Base-by-base conservation (phyloP, 441 rosid species). In the Erodium moschatum region DNA sequence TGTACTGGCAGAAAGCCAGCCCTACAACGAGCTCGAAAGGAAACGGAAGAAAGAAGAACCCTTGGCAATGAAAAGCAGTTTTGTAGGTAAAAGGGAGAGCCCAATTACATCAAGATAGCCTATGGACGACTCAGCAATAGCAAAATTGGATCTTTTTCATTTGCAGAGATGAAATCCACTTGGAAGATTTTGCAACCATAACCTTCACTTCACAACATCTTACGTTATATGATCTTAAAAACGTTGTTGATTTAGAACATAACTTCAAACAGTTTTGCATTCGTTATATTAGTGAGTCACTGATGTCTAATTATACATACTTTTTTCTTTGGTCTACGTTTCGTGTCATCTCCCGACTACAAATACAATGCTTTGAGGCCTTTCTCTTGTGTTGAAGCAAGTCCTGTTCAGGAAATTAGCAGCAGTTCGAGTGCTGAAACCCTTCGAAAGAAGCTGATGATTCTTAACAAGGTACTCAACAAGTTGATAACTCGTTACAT, bases 331-430 rank as follows among this genome's bases (percentile, higher is more conserved):
- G n/a, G n/a, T n/a, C n/a, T n/a, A n/a, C n/a, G n/a, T n/a, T n/a
- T n/a, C n/a, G n/a, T n/a, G n/a, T n/a, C n/a, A n/a, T n/a, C n/a
- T n/a, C n/a, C n/a, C n/a, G n/a, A n/a, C n/a, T n/a, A n/a, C n/a
- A n/a, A n/a, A n/a, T n/a, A n/a, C n/a, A 24, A 24, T 24, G 2
- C 2, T 24, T 24, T 24, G 27, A 24, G 27, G 27, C 27, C 27
- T 24, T 24, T 24, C n/a, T n/a, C n/a, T n/a, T n/a, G n/a, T n/a
- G n/a, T n/a, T n/a, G n/a, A n/a, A n/a, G n/a, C n/a, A n/a, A 2
- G 82, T 77, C 74, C 81, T 88, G 80, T 88, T 88, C 18, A 88
- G 86, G 78, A 88, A 86, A 81, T 82, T 86, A 1, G 90, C 70
- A 0, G 90, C 89, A 3, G 69, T 60, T 70, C 84, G 87, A 21